Base-by-base conservation (phyloP, 1,139 yeast genomes). In the Debaryomyces fabryi region DNA sequence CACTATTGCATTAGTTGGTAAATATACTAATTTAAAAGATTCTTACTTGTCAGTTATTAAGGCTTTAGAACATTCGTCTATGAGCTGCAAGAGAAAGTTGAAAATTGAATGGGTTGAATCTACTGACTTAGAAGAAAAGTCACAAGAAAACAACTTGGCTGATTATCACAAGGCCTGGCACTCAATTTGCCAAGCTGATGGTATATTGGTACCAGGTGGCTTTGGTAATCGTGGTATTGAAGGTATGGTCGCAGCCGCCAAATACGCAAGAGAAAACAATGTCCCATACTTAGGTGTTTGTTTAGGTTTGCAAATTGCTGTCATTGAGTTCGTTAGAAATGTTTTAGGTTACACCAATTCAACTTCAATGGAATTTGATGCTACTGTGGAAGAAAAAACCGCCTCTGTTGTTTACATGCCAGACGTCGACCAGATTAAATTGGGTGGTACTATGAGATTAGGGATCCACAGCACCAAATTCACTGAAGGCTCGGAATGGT, bases 381-480 rank as follows among this genome's bases (percentile, higher is more conserved):
- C 87, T 40, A 71, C 77, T 29, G 68, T 82, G 46, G 70, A 76
- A 32, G 90, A 88, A 57, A 83, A 76, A 7, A 78, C 79, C 39
- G 90, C 95, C 38, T 84, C 92, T 44, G 96, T 95, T 53, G 91
- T 95, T 45, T 93, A 89, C 76, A 95, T 95, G 99, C 99, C 99
- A 43, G 99, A 95, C 70, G 92, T 93, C 53, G 96, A 91, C 71
- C 95, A 91, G 76, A 85, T 88, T 57, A 91, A 90, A 67, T 82
- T 95, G 75, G 99, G 99, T 55, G 99, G 99, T 60, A 93, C 98
- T 49, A 95, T 95, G 99, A 86, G 99, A 77, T 81, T 95, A 59
- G 99, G 99, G 62, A 79, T 90, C 56, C 90, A 97, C 70, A 83
- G 92, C 57, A 90, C 98, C 42, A 82, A 80, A 58, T 95, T 95